Base-by-base conservation (phyloP, 768 basidiomycete species). In the Russula compacta region DNA sequence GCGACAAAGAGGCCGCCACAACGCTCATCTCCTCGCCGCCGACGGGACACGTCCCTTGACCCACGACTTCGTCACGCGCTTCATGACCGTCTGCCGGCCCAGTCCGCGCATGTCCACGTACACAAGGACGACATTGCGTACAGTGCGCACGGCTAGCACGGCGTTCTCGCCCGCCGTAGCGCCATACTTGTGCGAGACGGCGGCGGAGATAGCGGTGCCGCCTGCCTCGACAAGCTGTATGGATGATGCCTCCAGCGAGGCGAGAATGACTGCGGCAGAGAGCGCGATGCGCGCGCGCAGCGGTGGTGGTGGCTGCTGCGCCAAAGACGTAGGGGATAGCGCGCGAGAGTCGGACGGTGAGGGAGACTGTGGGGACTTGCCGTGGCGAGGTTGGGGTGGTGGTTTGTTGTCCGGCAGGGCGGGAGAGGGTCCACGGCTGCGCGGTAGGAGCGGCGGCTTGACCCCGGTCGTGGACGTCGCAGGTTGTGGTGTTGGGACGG, bases 121-220 rank as follows among this genome's bases (percentile, higher is more conserved):
- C 19, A 65, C 64, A 1, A 66, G 64, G 42, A 65, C 60, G 53
- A 65, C 57, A 50, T 66, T 65, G 6, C 60, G 59, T 50, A 40
- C 38, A 50, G 66, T 59, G 38, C 64, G 17, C 17, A n/a, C 57
- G 2, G 64, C 66, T 3, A 65, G 43, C 17, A 33, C 57, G 4
- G 43, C 66, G 32, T 66, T 66, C 2, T 55, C 52, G 3, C 60
- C 66, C 40, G 64, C 66, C 32, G 19, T 6, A 1, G 49, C 1
- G 3, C 66, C 64, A 7, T 66, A 66, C 59, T 59, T 64, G 51
- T 65, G 63, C 33, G 59, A 24, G 32, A 66, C 64, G 36, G 65
- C 65, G 1, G 65, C 63, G 3, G 59, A n/a, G 42, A 66, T 59
- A 19, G 65, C 63, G 33, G 56, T 40, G 15, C 65, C 46, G 35